phyloP scores from a whole-genome alignment of 2,329 filamentous ascomycete species.

The Aspergillus proliferans region DNA sequence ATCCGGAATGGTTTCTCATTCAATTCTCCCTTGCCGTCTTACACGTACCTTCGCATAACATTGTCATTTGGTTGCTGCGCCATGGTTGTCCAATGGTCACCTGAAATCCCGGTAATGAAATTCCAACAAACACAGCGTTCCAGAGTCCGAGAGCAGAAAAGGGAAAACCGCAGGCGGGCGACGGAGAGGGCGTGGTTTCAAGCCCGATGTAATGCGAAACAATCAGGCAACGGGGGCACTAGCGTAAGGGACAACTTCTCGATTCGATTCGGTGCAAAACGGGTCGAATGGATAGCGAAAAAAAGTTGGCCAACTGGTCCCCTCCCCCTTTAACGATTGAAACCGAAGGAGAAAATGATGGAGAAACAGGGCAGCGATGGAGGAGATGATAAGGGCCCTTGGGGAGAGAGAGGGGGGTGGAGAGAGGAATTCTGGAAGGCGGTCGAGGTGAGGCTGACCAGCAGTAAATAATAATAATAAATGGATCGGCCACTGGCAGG shows the following conservation, averaged over 20 bases:
- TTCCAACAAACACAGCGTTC: not conserved
- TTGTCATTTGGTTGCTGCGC: constrained; percentile 36
- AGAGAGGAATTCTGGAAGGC: constrained; percentile 17
- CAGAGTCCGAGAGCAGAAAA: not conserved
- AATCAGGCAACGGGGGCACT: not conserved
- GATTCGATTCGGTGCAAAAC: not conserved
- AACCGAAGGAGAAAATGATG: constrained; percentile 2
- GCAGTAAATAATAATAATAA: constrained; percentile 1
- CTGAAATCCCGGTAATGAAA: not conserved
- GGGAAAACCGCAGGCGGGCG: not conserved
- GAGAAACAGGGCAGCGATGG: constrained; percentile 13
- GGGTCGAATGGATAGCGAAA: not conserved
- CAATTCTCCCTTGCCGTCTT: not conserved
- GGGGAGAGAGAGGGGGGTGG: constrained; percentile 4
- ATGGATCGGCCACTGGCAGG: constrained; percentile 4
- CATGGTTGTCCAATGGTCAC: constrained; percentile 20
- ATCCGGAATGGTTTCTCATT: not conserved
- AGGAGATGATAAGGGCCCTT: not conserved
- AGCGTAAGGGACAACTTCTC: not conserved
- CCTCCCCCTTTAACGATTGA: constrained; percentile 12
- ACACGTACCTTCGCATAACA: constrained; percentile 53
- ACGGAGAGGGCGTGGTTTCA: not conserved
- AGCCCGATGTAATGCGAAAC: not conserved
- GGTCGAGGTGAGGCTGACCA: constrained; percentile 24
- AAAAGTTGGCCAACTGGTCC: not conserved